Evolutionary conservation across 345 rosid genomes (phyloP).

Genomic region (Sonneratia alba): DNA sequence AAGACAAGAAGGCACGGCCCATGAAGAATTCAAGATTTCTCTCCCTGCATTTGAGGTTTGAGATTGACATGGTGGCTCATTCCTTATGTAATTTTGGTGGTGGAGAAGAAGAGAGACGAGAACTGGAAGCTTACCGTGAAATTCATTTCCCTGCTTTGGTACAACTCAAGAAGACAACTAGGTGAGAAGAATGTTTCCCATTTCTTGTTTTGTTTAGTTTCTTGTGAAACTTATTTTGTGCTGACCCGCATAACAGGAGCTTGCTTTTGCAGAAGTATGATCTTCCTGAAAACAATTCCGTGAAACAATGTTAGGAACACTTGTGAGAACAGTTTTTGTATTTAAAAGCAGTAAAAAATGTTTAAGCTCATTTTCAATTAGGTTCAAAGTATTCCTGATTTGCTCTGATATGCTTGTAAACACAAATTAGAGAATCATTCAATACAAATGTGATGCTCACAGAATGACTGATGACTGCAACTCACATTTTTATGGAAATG

Average conservation of each 20-base stretch:
- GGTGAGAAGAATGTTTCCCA: slow-evolving; percentile 26
- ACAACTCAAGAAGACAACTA: slow-evolving; percentile 44
- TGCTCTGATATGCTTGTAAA: too few species aligned
- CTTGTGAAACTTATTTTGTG: not conserved
- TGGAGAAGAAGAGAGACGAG: slow-evolving; percentile 61
- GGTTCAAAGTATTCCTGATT: too few species aligned
- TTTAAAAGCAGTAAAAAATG: not conserved
- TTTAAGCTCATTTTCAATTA: not conserved
- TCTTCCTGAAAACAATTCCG: not conserved
- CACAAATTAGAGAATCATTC: not conserved
- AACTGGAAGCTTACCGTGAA: slow-evolving; percentile 74
- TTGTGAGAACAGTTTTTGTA: not conserved
- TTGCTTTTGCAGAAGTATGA: not conserved
- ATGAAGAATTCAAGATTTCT: slow-evolving; percentile 62
- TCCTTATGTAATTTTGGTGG: slow-evolving; percentile 90
- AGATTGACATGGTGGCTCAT: slow-evolving; percentile 98
- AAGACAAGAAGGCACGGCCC: slow-evolving; percentile 24
- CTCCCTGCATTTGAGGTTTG: slow-evolving; percentile 81
- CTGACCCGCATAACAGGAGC: not conserved
- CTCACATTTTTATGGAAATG: not conserved
- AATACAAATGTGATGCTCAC: not conserved
- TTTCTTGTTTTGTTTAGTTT: not conserved
- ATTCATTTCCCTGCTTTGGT: slow-evolving; percentile 77
- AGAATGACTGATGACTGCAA: not conserved
- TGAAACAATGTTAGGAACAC: not conserved